phyloP scores from a whole-genome alignment of 2,329 filamentous ascomycete genomes.

The Phialophora chinensis region DNA sequence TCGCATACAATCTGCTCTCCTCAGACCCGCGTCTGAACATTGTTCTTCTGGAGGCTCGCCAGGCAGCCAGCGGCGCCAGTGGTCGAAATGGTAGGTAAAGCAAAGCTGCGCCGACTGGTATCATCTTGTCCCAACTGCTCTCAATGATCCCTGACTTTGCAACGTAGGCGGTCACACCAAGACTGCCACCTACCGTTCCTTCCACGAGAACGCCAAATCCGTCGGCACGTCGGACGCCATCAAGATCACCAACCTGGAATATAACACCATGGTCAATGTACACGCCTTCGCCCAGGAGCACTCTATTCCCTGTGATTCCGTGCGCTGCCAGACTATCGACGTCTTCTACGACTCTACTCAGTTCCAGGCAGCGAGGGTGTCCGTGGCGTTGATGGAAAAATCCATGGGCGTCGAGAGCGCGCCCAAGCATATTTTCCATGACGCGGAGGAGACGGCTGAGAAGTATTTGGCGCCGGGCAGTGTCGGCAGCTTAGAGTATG shows the following conservation, averaged over 20 bases:
- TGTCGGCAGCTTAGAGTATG: conserved; percentile 57
- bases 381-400: conserved; percentile 54
- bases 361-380: conserved; percentile 48
- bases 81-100: conserved; percentile 41
- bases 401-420: conserved; percentile 51
- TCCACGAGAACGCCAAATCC: conserved; percentile 53
- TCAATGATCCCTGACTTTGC: conserved; percentile 10
- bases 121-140: not conserved
- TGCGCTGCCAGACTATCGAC: conserved; percentile 62
- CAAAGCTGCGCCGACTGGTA: not conserved
- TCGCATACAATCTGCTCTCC: conserved; percentile 44
- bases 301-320: conserved; percentile 58
- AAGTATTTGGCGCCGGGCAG: conserved; percentile 52
- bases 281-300: conserved; percentile 60
- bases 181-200: conserved; percentile 58
- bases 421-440: conserved; percentile 53
- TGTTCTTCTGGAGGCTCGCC: conserved; percentile 51
- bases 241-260: conserved; percentile 60
- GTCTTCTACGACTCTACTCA: conserved; percentile 60
- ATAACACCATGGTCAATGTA: conserved; percentile 60
- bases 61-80: conserved; percentile 47
- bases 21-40: conserved; percentile 40
- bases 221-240: conserved; percentile 59
- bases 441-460: conserved; percentile 50
- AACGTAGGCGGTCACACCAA: conserved; percentile 55